A percentile compares a stretch with the other conserved stretches of the same genome.
Evolutionary conservation across 2,329 filamentous ascomycete species (phyloP).

Genomic region (Penicillium occitanis): DNA sequence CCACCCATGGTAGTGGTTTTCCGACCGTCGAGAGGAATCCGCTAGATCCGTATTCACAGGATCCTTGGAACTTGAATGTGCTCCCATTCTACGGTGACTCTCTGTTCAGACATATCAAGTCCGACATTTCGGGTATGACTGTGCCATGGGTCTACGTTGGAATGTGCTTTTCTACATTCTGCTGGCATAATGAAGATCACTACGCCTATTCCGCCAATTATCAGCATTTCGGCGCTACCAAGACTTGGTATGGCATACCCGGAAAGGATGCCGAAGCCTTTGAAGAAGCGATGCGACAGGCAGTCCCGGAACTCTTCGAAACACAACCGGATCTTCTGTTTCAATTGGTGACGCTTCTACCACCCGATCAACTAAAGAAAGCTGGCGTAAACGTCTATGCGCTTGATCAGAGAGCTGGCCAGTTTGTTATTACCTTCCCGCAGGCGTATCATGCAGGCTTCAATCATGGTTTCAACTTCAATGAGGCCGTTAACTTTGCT

Average conservation of each 20-base stretch:
- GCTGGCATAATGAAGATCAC: conserved; percentile 99
- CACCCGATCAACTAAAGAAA: conserved; percentile 87
- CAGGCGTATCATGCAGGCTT: conserved; percentile 97
- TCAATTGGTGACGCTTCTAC: conserved; percentile 93
- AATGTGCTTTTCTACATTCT: conserved; percentile 99
- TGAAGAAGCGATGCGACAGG: conserved; percentile 89
- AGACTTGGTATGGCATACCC: conserved; percentile 98
- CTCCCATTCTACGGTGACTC: conserved; percentile 88
- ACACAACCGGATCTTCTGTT: conserved; percentile 95
- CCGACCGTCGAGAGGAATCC: conserved; percentile 91
- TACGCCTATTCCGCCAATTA: conserved; percentile 98
- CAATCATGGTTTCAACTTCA: conserved; percentile 98
- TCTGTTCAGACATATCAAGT: conserved; percentile 94
- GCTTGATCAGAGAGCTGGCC: conserved; percentile 90
- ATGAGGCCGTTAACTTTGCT: conserved; percentile 97
- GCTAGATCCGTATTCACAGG: conserved; percentile 78
- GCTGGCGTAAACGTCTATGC: conserved; percentile 92
- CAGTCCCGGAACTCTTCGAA: conserved; percentile 94
- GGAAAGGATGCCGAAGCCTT: conserved; percentile 92
- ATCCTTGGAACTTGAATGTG: conserved; percentile 95
- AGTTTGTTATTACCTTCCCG: conserved; percentile 95
- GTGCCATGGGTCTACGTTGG: conserved; percentile 99
- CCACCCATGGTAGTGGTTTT: conserved; percentile 95
- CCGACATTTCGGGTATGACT: conserved; percentile 98
- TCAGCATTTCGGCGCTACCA: conserved; percentile 95